Evolutionary conservation across 2,329 filamentous ascomycete species (phyloP).

Genomic region (Beauveria sp.): DNA sequence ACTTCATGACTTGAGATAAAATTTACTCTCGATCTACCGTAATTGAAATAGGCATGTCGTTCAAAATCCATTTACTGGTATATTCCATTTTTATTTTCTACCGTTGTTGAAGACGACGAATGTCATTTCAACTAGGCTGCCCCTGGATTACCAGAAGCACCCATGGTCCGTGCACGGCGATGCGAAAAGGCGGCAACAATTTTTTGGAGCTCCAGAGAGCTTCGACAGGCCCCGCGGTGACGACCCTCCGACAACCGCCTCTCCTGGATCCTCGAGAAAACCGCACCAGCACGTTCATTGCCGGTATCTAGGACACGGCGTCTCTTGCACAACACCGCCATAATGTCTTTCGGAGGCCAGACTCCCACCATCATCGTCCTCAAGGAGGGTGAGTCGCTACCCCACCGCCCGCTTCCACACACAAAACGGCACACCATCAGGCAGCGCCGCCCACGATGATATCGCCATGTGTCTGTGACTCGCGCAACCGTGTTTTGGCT

Average conservation of each 20-base stretch:
- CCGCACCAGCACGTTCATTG: conserved; percentile 8
- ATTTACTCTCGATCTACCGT: too few species aligned
- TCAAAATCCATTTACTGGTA: too few species aligned
- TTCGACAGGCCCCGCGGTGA: conserved; percentile 19
- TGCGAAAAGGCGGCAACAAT: conserved; percentile 38
- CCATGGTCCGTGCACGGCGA: conserved; percentile 17
- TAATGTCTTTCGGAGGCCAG: conserved; percentile 94
- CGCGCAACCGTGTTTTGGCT: conserved; percentile 9
- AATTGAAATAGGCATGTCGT: too few species aligned
- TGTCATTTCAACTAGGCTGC: not conserved
- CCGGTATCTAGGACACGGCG: conserved; percentile 3
- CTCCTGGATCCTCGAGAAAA: conserved; percentile 15
- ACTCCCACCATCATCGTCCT: conserved; percentile 97
- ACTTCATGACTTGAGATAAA: too few species aligned
- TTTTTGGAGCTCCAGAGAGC: conserved; percentile 41
- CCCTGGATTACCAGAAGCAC: conserved; percentile 9
- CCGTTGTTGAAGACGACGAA: not conserved
- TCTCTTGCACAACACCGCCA: conserved; percentile 19
- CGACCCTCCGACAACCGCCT: conserved; percentile 17
- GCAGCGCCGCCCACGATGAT: not conserved
- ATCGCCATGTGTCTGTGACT: not conserved
- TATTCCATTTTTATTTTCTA: too few species aligned
- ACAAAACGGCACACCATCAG: conserved; percentile 8
- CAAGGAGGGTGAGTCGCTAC: conserved; percentile 72
- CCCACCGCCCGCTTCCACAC: conserved; percentile 25